Percentiles rank a stretch among this genome's conserved stretches.
Conservation (phyloP, 495 filamentous ascomycete genomes). For the Lasiosphaeris hirsuta region DNA sequence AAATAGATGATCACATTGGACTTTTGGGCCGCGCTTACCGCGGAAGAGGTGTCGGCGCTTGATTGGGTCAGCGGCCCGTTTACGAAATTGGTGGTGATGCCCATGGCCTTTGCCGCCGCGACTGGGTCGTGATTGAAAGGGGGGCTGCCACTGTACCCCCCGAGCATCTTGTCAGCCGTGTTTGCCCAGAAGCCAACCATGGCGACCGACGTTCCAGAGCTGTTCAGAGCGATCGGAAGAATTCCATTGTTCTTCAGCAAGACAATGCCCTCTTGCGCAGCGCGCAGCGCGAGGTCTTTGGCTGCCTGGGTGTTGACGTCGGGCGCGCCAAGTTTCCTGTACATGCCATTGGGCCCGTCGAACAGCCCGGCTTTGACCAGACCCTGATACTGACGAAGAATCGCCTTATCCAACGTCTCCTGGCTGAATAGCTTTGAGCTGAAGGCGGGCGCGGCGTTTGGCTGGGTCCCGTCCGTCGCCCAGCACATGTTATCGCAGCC, state of each 20-base stretch:
- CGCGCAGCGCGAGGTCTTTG: slow-evolving; percentile 28
- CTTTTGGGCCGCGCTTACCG: slow-evolving; percentile 32
- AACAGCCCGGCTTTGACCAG: slow-evolving; percentile 40
- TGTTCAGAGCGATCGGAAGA: slow-evolving; percentile 26
- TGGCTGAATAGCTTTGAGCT: slow-evolving; percentile 9
- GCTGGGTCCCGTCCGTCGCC: slow-evolving; percentile 25
- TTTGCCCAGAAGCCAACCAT: slow-evolving; percentile 40
- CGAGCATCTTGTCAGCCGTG: slow-evolving; percentile 30
- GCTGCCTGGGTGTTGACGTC: slow-evolving; percentile 17
- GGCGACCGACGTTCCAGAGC: slow-evolving; percentile 22
- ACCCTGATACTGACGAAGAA: slow-evolving; percentile 33
- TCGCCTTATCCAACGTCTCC: slow-evolving; percentile 14
- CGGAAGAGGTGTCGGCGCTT: slow-evolving; percentile 53
- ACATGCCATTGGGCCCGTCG: slow-evolving; percentile 5
- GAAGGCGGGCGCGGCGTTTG: slow-evolving; percentile 16
- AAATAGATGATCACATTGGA: slow-evolving; percentile 45
- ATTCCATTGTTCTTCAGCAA: slow-evolving; percentile 31
- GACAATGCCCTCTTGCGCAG: slow-evolving; percentile 31
- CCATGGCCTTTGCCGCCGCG: slow-evolving; percentile 31
- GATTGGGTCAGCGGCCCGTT: slow-evolving; percentile 37
- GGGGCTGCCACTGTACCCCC: slow-evolving; percentile 38
- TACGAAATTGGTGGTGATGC: slow-evolving; percentile 23
- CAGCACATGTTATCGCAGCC: slow-evolving; percentile 25
- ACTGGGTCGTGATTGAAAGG: slow-evolving; percentile 31
- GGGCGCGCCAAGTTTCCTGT: slow-evolving; percentile 10